Evolutionary conservation across 1,284 basidiomycete species (phyloP), one percentile per base, ranked within the genome.

Genomic region (Dichomitus squalens): DNA sequence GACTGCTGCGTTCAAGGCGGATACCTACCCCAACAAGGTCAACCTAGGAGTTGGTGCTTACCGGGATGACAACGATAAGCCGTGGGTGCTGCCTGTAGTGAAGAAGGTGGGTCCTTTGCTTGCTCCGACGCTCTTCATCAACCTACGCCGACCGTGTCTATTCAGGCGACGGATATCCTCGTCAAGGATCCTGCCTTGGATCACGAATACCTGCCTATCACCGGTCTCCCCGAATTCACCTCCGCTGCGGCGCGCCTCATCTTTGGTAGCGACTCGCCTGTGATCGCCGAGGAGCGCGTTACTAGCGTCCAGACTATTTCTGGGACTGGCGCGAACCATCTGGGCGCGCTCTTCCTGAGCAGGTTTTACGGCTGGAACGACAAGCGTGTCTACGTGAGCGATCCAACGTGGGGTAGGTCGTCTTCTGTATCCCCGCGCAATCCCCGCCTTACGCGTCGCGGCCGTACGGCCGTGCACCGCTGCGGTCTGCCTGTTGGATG

Each of bases 191-290:
- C 88, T 49, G 72, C 80, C 27, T 77, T 95, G 61, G 92, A 97
- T 75, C 95, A 98, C 71, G 95, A 98, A 77, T 98, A 98, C 72
- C 85, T 97, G 31, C 88, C 93, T 29, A 97, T 97, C 70, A 90
- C 91, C 46, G 95, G 95, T 41, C 79, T 96, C 39, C 84, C 92
- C 25, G 86, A 88, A 57, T 98, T 90, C 74, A 93, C 88, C 11
- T 72, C 79, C 49, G 88, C 88, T 1, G 92, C 95, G 8, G 92
- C 89, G 21, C 88, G 86, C 69, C 79, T 98, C 57, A 88, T 97
- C 60, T 82, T 98, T 47, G 93, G 94, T 9, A 57, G 77, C 9
- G 80, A 89, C 61, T 93, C 92, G 29, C 77, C 83, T 48, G 92
- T 88, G 21, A 78, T 96, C 65, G 76, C 79, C 60, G 88, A 95